These are phyloP conservation scores for Platanus orientalis DNA, from an alignment of 164 flowering plant species.

Conservation along the genomic window DNA sequence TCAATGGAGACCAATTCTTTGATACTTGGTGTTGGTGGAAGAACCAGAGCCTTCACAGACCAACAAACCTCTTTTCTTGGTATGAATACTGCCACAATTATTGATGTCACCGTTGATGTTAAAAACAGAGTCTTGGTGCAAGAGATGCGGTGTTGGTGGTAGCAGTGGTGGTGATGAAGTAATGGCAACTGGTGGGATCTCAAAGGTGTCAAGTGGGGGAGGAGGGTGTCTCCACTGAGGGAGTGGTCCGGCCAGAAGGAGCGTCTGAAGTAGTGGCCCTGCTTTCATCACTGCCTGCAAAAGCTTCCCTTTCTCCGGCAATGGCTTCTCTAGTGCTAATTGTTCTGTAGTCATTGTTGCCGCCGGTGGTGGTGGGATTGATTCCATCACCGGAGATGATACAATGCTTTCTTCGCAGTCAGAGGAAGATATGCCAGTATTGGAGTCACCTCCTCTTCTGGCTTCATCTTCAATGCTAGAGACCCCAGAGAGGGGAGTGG, in stretches of 20 bases:
- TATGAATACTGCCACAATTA: slow-evolving; percentile 27
- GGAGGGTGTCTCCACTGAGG: slow-evolving; percentile 98
- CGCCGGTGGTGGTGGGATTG: slow-evolving; percentile 12
- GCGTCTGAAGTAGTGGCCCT: slow-evolving; percentile 90
- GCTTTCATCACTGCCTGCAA: slow-evolving; percentile 92
- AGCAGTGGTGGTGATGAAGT: slow-evolving; percentile 25
- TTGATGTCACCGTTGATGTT: slow-evolving; percentile 6
- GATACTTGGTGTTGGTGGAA: slow-evolving; percentile 48
- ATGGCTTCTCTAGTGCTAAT: slow-evolving; percentile 27
- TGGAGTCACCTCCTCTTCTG: slow-evolving; percentile 51
- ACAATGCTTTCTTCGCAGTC: slow-evolving; percentile 88
- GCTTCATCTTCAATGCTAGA: slow-evolving; percentile 69
- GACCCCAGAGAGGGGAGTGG: slow-evolving; percentile 27
- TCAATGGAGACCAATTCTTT: slow-evolving; percentile 50
- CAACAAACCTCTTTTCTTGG: slow-evolving; percentile 35
- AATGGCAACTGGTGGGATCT: slow-evolving; percentile 80
- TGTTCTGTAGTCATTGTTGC: background rate
- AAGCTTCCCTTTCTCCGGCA: slow-evolving; percentile 93
- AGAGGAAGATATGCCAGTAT: slow-evolving; percentile 57
- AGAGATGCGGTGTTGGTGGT: slow-evolving; percentile 20
- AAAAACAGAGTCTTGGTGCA: slow-evolving; percentile 32
- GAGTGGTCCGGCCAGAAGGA: slow-evolving; percentile 84
- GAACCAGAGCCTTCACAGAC: slow-evolving; percentile 41
- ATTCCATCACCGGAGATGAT: slow-evolving; percentile 46
- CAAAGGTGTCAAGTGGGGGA: slow-evolving; percentile 68